Base-by-base conservation (phyloP, 208 protist species). In the Acanthamoeba castellanii region DNA sequence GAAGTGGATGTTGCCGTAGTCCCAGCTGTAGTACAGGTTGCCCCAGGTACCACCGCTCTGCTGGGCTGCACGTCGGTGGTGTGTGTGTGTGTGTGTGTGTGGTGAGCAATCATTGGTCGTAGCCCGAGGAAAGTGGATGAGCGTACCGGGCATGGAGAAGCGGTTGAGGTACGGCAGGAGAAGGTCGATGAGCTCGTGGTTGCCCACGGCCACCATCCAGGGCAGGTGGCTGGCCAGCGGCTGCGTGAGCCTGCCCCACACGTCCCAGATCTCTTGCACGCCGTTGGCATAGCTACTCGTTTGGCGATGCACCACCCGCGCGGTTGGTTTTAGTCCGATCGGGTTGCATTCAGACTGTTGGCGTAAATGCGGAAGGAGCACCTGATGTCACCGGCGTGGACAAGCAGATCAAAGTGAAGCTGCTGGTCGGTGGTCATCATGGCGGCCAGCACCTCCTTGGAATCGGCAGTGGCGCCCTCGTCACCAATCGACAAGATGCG, bases 11-110 rank as follows among this genome's bases (percentile, higher is more conserved):
- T 59, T 82, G 42, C 91, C 91, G n/a, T 94, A 94, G 70, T 94
- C 52, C 25, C 50, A 94, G 91, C 91, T 94, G 91, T 94, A 94
- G 55, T 94, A 94, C 32, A 94, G 59, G 52, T 88, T 88, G 81
- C 81, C 81, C 50, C 52, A 88, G n/a, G 81, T 66, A 9, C n/a
- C 81, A 9, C 81, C 81, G 32, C 81, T 88, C 81, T 88, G 50
- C 81, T 59, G 4, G 7, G 81, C 81, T 88, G 20, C 32, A n/a
- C n/a, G n/a, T n/a, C n/a, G n/a, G n/a, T n/a, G n/a, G n/a, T n/a
- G n/a, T n/a, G n/a, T n/a, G n/a, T n/a, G n/a, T n/a, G n/a, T n/a
- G n/a, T n/a, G n/a, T n/a, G n/a, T n/a, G n/a, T n/a, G 37, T 42
- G 37, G 37, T 42, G 37, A 42, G 37, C 37, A 42, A 42, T 42